Evolutionary conservation across 176 grass and related monocot genomes (phyloP), one percentile per base, ranked within the genome.

Genomic region (Raddia distichophylla): DNA sequence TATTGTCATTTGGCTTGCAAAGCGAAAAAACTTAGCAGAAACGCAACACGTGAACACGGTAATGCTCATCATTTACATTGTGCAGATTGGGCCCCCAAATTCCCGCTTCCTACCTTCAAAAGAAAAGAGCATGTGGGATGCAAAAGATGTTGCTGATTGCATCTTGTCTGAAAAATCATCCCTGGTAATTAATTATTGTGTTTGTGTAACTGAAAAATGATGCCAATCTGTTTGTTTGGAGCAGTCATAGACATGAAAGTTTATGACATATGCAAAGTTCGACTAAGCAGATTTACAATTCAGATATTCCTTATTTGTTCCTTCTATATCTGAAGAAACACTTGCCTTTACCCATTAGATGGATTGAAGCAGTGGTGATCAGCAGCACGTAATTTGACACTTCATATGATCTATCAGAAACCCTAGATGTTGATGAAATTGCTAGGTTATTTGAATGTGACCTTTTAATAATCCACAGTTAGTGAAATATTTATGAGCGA

Each of bases 121-220:
- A 79, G 89, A 95, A 52, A 95, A 95, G 76, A 89, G 13, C 18
- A 84, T 73, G 8, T 98, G 92, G 96, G 90, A 93, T 64, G 88
- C 92, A 67, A 93, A 90, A 83, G 68, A 98, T 91, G 95, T 98
- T n/a, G 95, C 93, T 74, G 89, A 98, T 91, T 94, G 92, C 73
- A 77, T 98, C 95, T 62, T 98, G 60, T 81, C 92, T 65, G 93
- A 98, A 58, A 98, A 91, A 85, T 91, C 95, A 84, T 88, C 92
- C 50, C 13, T 93, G 85, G 95, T 97, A 93, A 27, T 69, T 51
- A 42, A 61, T 80, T 69, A 10, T 54, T 89, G 0, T 56, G 0
- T 53, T 45, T 76, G 51, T 86, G 46, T 76, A 65, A 69, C 75
- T 20, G 9, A 64, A 35, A 54, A 71, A 19, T 54, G 33, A 1